A percentile compares a stretch with the other conserved stretches of the same genome.
Evolutionary conservation across 1,139 yeast species (phyloP).

Genomic region (Sugiyamaella paludigena): DNA sequence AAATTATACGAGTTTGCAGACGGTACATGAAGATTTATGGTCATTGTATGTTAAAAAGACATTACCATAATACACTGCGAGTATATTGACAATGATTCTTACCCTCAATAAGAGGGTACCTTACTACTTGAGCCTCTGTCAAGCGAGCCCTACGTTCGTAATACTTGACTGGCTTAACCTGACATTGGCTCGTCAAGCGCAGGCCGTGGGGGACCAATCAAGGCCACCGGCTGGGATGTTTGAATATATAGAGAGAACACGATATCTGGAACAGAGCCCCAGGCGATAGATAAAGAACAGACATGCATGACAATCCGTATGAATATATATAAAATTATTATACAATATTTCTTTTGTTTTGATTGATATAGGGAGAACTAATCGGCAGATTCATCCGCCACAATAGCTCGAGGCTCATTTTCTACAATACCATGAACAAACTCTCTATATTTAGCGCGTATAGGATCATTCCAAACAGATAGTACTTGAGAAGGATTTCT

Average conservation of each 20-base stretch:
- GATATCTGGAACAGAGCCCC: too few relatives aligned
- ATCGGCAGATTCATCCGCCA: constrained; percentile 23
- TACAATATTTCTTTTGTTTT: neutral
- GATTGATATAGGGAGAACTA: too few relatives aligned
- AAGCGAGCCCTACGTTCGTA: too few relatives aligned
- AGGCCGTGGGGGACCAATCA: too few relatives aligned
- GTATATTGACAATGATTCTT: too few relatives aligned
- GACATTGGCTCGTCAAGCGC: too few relatives aligned
- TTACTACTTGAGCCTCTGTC: too few relatives aligned
- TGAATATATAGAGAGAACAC: too few relatives aligned
- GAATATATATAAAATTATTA: neutral
- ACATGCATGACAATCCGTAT: too few relatives aligned
- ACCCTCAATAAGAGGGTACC: too few relatives aligned
- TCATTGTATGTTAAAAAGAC: constrained; percentile 22
- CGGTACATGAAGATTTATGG: constrained; percentile 32
- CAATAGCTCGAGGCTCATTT: constrained; percentile 21
- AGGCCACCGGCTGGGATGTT: too few relatives aligned
- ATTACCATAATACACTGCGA: constrained; percentile 1
- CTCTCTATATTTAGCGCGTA: constrained; percentile 24
- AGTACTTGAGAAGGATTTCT: constrained; percentile 19
- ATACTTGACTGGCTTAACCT: too few relatives aligned
- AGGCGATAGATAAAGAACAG: neutral
- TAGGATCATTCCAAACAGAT: constrained; percentile 27
- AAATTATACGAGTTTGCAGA: constrained; percentile 25
- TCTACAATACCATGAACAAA: constrained; percentile 21